These are phyloP conservation scores for Priceomyces fermenticarens DNA, from an alignment of 805 yeast species.

Conservation along the genomic window DNA sequence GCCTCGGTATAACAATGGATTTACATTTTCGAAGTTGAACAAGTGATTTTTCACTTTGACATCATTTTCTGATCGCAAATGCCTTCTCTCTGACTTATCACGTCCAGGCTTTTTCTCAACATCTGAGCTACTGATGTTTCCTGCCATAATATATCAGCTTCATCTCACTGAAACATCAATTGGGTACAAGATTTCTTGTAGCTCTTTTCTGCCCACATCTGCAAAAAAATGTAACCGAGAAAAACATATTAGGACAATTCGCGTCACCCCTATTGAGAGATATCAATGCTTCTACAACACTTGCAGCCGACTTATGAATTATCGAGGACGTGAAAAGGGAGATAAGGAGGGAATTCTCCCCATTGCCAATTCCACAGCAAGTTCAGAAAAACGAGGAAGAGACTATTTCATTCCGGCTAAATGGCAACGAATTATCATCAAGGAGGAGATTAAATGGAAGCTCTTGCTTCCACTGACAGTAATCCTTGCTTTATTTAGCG, in stretches of 20 bases:
- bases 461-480: slow-evolving; percentile 10
- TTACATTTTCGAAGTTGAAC: slow-evolving; percentile 33
- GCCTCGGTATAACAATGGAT: slow-evolving; percentile 19
- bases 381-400: too few relatives aligned
- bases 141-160: too few relatives aligned
- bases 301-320: not conserved
- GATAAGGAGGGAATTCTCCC: not conserved
- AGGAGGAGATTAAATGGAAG: not conserved
- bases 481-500: slow-evolving; percentile 19
- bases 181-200: too few relatives aligned
- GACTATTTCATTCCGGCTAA: too few relatives aligned
- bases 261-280: too few relatives aligned
- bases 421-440: too few relatives aligned
- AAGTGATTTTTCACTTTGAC: slow-evolving; percentile 14
- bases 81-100: slow-evolving; percentile 1
- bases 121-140: too few relatives aligned
- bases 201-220: too few relatives aligned
- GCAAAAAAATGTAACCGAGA: too few relatives aligned
- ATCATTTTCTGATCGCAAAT: slow-evolving; percentile 4
- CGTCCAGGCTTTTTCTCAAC: not conserved
- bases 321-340: slow-evolving; percentile 1
- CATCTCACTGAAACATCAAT: too few relatives aligned
- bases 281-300: not conserved
- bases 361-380: not conserved
- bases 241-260: too few relatives aligned